Base-by-base conservation (phyloP, 805 yeast genomes). In the Yarrowia bubula region DNA sequence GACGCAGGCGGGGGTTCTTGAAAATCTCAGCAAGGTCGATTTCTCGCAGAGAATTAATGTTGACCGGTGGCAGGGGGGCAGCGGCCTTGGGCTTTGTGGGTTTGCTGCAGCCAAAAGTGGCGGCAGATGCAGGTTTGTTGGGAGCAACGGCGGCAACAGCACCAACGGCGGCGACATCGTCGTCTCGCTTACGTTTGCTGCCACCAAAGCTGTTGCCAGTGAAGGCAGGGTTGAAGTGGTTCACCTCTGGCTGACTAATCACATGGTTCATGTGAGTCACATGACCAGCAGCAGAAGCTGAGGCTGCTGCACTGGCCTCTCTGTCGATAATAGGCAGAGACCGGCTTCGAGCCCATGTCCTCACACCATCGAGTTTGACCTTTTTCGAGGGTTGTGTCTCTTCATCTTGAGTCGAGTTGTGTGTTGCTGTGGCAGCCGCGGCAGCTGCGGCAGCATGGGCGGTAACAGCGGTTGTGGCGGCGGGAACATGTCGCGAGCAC, bases 1-100 rank as follows among this genome's bases (percentile, higher is more conserved):
- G 98, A 68, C 98, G 83, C 65, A 92, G 79, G 74, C 91, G 97
- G 3, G 97, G 97, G 76, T 92, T 92, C 73, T 89, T 90, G 70
- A 92, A 80, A 63, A 93, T 92, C 73, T 91, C 96, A 68, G 89
- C 89, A 51, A 92, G 77, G 72, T 92, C 98, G 66, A 92, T 89
- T 74, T 91, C 97, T 70, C 87, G 86, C 69, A 92, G 80, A 37
- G 91, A 85, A 72, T 87, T 92, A 57, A 90, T 77, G 75, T 89
- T 89, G 53, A 90, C 90, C 1, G 97, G 97, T 3, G 97, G 97
- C 28, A 57, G 37, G 15, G 60, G 38, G 3, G 47, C 61, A 4
- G 61, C 15, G 4, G 43, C 11, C 28, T 22, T 22, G 28, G 28
- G 28, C 28, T 22, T 22, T 22, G 28, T 22, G 28, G 28, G 28